Percentiles rank a stretch among this genome's conserved stretches.
phyloP scores from a whole-genome alignment of 306 rosid species.

The Urtica urens region DNA sequence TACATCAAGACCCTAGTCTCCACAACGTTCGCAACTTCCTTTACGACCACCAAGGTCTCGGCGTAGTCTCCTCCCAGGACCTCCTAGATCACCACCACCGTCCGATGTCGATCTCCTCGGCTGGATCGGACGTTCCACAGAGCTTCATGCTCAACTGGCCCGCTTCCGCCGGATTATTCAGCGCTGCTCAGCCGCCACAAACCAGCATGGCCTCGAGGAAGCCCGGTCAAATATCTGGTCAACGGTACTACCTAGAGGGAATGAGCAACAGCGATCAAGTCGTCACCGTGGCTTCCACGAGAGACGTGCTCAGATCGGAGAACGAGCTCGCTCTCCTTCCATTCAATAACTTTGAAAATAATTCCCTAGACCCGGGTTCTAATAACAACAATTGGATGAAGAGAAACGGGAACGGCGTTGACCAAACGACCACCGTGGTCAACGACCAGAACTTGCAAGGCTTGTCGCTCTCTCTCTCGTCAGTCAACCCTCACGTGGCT shows the following conservation, averaged over 20 bases:
- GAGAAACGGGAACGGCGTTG: not conserved
- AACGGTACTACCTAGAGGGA: not conserved
- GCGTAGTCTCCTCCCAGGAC: constrained; percentile 21
- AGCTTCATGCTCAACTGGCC: constrained; percentile 6
- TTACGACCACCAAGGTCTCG: constrained; percentile 42
- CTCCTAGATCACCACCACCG: too few species aligned
- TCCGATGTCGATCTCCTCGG: not conserved
- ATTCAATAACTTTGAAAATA: constrained; percentile 20
- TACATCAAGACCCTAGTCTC: constrained; percentile 31
- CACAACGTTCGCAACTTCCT: constrained; percentile 47
- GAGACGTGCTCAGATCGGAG: constrained; percentile 1
- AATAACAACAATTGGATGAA: not conserved
- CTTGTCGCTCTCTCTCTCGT: constrained; percentile 68
- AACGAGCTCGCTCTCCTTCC: constrained; percentile 34
- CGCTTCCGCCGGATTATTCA: constrained; percentile 14
- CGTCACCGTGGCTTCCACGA: constrained; percentile 26
- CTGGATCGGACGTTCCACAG: not conserved
- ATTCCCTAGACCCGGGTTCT: too few species aligned
- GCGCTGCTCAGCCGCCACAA: not conserved
- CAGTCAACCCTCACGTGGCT: constrained; percentile 28
- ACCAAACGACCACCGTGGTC: constrained; percentile 7
- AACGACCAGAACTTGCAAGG: constrained; percentile 60
- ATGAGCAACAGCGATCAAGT: constrained; percentile 24
- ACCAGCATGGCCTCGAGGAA: constrained; percentile 2
- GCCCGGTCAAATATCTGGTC: constrained; percentile 14